phyloP scores from a whole-genome alignment of 768 basidiomycete genomes.

The Xerocomellus amylosporus region DNA sequence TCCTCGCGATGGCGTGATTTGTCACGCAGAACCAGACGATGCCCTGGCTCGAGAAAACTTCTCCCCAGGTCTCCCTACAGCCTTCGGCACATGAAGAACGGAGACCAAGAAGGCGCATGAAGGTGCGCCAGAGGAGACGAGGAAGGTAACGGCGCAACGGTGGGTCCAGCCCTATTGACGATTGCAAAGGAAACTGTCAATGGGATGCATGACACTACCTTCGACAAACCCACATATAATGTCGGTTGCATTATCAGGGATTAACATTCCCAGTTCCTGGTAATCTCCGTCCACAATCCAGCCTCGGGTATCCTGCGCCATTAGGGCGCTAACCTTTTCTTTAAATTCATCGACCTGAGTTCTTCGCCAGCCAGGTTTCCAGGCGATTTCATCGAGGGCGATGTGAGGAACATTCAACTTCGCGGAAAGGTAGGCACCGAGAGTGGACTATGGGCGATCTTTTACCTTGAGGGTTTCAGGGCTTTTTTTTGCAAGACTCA shows the following conservation, averaged over 20 bases:
- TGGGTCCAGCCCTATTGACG: constrained; percentile 59
- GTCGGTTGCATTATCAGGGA: constrained; percentile 45
- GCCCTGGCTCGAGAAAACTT: constrained; percentile 45
- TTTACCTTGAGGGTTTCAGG: not conserved
- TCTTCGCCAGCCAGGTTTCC: constrained; percentile 48
- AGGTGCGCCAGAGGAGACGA: constrained; percentile 51
- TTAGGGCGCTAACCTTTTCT: constrained; percentile 19
- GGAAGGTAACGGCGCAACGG: constrained; percentile 61
- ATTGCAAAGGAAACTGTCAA: not conserved
- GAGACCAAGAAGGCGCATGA: constrained; percentile 42
- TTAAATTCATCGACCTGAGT: constrained; percentile 28
- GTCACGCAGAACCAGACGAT: constrained; percentile 52
- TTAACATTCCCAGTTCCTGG: constrained; percentile 28
- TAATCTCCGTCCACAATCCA: constrained; percentile 60
- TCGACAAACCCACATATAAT: constrained; percentile 45
- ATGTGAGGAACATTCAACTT: constrained; percentile 46
- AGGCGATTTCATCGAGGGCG: constrained; percentile 45
- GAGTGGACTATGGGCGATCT: constrained; percentile 44
- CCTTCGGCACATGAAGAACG: constrained; percentile 45
- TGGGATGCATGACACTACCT: not conserved
- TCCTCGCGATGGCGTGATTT: constrained; percentile 33
- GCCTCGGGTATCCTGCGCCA: constrained; percentile 33
- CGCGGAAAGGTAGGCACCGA: constrained; percentile 41
- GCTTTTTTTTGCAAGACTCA: constrained; percentile 10
- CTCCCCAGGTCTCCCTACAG: constrained; percentile 41